Evolutionary conservation across 345 rosid genomes (phyloP).

Genomic region (Boechera stricta): DNA sequence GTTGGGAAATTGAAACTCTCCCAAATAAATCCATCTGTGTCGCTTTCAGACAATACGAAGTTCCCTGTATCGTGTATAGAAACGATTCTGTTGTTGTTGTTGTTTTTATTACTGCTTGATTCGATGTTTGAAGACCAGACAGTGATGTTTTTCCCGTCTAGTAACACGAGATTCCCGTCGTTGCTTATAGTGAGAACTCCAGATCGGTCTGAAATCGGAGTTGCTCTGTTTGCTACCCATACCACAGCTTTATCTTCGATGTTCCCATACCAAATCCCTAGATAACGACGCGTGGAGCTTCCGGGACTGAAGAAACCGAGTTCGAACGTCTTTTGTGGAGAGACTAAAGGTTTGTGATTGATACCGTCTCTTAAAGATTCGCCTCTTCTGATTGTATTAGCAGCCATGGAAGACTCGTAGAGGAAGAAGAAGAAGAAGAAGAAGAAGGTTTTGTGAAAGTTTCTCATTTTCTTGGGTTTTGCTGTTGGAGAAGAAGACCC

Average conservation of each 20-base stretch:
- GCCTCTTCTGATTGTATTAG: constrained; percentile 33
- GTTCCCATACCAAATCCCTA: constrained; percentile 47
- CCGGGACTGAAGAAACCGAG: constrained; percentile 50
- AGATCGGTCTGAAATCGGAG: constrained; percentile 48
- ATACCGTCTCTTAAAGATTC: constrained; percentile 39
- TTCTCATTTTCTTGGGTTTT: constrained; percentile 24
- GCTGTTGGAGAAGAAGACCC: constrained; percentile 22
- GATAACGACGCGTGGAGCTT: constrained; percentile 25
- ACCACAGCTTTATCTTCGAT: constrained; percentile 47
- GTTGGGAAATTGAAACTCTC: constrained; percentile 70
- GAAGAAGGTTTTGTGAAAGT: constrained; percentile 3
- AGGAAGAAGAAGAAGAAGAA: constrained; percentile 31
- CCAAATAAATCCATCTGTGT: constrained; percentile 49
- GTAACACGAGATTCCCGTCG: constrained; percentile 61
- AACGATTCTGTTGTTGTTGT: constrained; percentile 46
- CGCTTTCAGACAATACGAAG: constrained; percentile 42
- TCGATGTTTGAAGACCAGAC: constrained; percentile 59
- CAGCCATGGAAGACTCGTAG: constrained; percentile 29
- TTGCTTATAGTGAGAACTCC: constrained; percentile 55
- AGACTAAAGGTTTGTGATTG: constrained; percentile 37
- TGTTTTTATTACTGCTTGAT: constrained; percentile 25
- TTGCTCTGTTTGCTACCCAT: constrained; percentile 64
- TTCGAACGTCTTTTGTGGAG: constrained; percentile 40
- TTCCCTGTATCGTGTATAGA: constrained; percentile 45
- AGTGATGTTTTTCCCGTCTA: constrained; percentile 44